These are phyloP conservation scores for Heterobasidion occidentale DNA, from an alignment of 1,284 basidiomycete species.

Conservation along the genomic window DNA sequence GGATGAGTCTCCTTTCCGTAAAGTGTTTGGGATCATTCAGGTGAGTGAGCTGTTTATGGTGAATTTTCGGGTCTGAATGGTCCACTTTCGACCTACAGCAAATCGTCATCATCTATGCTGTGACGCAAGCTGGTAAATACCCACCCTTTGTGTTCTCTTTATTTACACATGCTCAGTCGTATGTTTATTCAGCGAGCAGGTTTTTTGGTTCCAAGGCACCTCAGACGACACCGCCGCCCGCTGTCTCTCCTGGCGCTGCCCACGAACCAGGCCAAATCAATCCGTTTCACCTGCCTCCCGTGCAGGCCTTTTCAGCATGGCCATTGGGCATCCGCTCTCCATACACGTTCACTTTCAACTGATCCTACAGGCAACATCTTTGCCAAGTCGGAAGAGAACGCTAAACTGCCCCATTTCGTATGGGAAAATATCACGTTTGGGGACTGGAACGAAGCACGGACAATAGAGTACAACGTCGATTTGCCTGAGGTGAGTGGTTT, in stretches of 20 bases:
- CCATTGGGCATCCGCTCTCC: conserved; percentile 46
- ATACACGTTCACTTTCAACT: conserved; percentile 76
- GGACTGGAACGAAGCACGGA: conserved; percentile 66
- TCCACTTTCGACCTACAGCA: conserved; percentile 34
- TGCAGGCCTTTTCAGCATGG: conserved; percentile 49
- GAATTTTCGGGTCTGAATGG: too few species aligned
- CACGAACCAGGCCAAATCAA: conserved; percentile 21
- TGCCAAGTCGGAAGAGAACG: conserved; percentile 39
- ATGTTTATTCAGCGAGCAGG: conserved; percentile 29
- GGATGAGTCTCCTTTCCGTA: conserved; percentile 20
- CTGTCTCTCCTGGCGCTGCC: conserved; percentile 17
- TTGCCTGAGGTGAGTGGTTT: conserved; percentile 57
- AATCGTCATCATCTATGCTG: conserved; percentile 52
- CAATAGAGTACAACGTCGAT: conserved; percentile 58
- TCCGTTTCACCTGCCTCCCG: conserved; percentile 43
- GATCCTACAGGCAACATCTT: conserved; percentile 55
- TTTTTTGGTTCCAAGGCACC: conserved; percentile 31
- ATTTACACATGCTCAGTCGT: too few species aligned
- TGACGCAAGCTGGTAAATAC: conserved; percentile 50
- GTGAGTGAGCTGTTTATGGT: conserved; percentile 20
- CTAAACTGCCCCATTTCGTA: conserved; percentile 53
- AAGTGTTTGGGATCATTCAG: conserved; percentile 37
- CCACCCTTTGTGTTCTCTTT: too few species aligned
- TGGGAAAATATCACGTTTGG: conserved; percentile 85
- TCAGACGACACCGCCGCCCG: conserved; percentile 18